Base-by-base conservation (phyloP, 257 asterid genomes). In the Leptodermis oblonga region DNA sequence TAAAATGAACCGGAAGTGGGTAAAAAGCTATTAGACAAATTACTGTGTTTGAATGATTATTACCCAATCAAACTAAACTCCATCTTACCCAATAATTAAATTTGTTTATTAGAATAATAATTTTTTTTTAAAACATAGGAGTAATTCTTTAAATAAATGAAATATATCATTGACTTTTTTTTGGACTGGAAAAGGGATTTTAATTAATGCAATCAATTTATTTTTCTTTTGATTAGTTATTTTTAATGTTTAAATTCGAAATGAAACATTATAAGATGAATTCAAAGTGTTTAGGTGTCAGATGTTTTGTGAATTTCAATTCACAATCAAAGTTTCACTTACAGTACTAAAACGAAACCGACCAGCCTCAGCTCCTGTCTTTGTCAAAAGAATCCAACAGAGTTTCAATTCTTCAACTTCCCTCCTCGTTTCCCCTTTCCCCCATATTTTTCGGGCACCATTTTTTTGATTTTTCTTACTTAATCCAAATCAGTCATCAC, bases 321-420 rank as follows among this genome's bases (percentile, higher is more conserved):
- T 20, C 23, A 52, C 23, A 52, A 49, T 17, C n/a, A 48, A 51
- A 51, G 20, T 34, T 34, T 34, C 6, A 34, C 39, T 34, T 34
- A 34, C 39, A 17, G 20, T 46, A 46, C n/a, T 46, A n/a, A 30
- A 30, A 31, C 43, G 1, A 59, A 59, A 15, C 65, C 43, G 43
- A 31, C 65, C 42, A 26, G 37, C 65, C 43, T 45, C 28, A 11
- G 34, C 37, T 58, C 34, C 63, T 78, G 60, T 73, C 71, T 64
- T 79, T 69, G 81, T 86, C 84, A 75, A 69, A 81, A 81, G 85
- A 80, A 86, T 80, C 92, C 74, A 82, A 76, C 80, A 70, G 59
- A 73, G 62, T 56, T 74, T 59, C 71, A 68, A 34, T 70, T 79
- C 82, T 67, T 72, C 72, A 79, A 67, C 72, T 75, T 72, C 87